Evolutionary conservation across 148 eudicot genomes (phyloP), one percentile per base, ranked within the genome.

Genomic region (Nyssa sinensis): DNA sequence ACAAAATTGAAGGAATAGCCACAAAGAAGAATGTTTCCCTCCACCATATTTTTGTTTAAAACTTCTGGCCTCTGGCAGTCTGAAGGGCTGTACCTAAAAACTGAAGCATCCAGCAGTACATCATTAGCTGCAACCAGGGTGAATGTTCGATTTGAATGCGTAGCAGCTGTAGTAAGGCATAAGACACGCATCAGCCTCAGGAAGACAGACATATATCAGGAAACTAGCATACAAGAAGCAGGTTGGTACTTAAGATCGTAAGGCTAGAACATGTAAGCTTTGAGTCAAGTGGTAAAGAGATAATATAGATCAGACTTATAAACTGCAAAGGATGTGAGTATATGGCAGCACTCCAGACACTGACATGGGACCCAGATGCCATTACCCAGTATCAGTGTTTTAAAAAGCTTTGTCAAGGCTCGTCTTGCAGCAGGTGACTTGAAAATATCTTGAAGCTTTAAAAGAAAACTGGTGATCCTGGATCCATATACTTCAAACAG

Each of bases 1-100:
- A 90, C 93, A 85, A 92, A 95, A 72, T 95, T 91, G 77, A 92
- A 95, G 65, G 99, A 95, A 81, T 95, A 95, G 58, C 99, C 99
- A 84, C 99, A 95, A 35, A 95, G 90, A 66, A 95, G 87, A 80
- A 95, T 90, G 35, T 93, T 93, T 69, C 99, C 99, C 73, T 90
- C 78, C 76, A 95, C 97, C 85, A 90, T 76, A 39, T 91, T 92
- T 74, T 84, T 86, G 84, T 93, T 93, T 61, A 95, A 69, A 73
- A 95, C 87, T 76, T 92, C 94, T 1, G 99, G 96, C 67, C 87
- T 83, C 81, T 95, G 99, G 87, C 99, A 95, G 77, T 95, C 99
- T 16, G 96, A 81, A 80, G 97, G 90, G 73, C 88, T 91, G 60
- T 64, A 89, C 81, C 87, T 91, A 60, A 72, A 59, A 28, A 75